Evolutionary conservation across 2,329 filamentous ascomycete species (phyloP).

Genomic region (Aspergillus fumigatus): DNA sequence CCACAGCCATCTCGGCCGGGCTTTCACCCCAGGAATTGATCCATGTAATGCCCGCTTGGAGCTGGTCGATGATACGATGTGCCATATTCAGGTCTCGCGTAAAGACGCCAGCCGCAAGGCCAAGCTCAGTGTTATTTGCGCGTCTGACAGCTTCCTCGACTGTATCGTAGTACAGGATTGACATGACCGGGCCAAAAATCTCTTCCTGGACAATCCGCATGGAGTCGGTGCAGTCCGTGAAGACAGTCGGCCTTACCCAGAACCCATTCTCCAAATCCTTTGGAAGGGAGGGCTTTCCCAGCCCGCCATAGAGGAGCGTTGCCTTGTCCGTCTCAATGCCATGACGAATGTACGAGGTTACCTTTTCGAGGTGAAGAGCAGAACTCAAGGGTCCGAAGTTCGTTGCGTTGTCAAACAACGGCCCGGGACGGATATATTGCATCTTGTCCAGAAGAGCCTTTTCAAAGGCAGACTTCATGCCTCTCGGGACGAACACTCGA

Average conservation of each 20-base stretch:
- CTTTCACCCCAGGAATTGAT: constrained; percentile 92
- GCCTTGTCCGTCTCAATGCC: constrained; percentile 71
- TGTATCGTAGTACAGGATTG: constrained; percentile 67
- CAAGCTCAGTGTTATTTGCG: constrained; percentile 72
- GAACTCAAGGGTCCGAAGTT: constrained; percentile 85
- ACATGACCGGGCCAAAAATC: constrained; percentile 86
- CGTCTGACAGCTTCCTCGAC: constrained; percentile 65
- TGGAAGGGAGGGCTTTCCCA: constrained; percentile 53
- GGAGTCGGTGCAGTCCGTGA: constrained; percentile 76
- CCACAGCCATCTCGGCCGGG: constrained; percentile 87
- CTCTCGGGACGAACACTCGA: constrained; percentile 71
- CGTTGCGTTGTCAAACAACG: constrained; percentile 65
- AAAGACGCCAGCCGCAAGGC: constrained; percentile 80
- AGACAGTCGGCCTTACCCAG: constrained; percentile 80
- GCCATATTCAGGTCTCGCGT: constrained; percentile 69
- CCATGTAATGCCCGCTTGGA: constrained; percentile 87
- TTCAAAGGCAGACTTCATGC: constrained; percentile 65
- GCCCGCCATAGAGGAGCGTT: constrained; percentile 67
- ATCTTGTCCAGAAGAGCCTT: constrained; percentile 66
- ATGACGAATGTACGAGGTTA: constrained; percentile 69
- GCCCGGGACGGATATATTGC: constrained; percentile 63
- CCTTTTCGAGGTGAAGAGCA: constrained; percentile 69
- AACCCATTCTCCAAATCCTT: constrained; percentile 58
- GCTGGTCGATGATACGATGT: constrained; percentile 63
- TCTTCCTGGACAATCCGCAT: constrained; percentile 80